phyloP scores from a whole-genome alignment of 2,329 filamentous ascomycete genomes.

The Aphanoascus verrucosus region DNA sequence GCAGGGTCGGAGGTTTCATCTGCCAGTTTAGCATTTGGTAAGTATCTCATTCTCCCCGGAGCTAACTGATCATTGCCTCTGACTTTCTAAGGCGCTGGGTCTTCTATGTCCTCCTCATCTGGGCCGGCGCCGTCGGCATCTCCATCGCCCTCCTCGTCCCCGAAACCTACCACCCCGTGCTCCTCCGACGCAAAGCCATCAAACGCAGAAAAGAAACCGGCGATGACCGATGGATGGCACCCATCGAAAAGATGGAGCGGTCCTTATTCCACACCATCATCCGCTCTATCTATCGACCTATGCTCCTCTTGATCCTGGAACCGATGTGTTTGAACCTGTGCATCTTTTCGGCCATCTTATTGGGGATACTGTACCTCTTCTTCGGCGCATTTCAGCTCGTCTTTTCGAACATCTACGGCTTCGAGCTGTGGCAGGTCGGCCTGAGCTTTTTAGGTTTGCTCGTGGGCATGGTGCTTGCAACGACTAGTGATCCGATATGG shows the following conservation, averaged over 20 bases:
- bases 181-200: conserved; percentile 62
- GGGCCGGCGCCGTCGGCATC: conserved; percentile 55
- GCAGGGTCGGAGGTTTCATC: conserved; percentile 60
- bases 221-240: conserved; percentile 64
- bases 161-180: conserved; percentile 65
- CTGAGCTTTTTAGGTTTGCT: conserved; percentile 57
- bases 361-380: conserved; percentile 82
- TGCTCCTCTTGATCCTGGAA: conserved; percentile 68
- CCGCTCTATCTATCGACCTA: conserved; percentile 52
- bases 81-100: conserved; percentile 53
- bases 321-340: conserved; percentile 79
- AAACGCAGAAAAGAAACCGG: conserved; percentile 62
- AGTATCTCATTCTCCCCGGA: conserved; percentile 13
- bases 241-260: conserved; percentile 60
- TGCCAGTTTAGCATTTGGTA: conserved; percentile 61
- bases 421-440: conserved; percentile 70
- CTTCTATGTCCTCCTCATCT: conserved; percentile 76
- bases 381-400: conserved; percentile 80
- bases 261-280: conserved; percentile 55
- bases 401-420: conserved; percentile 62
- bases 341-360: conserved; percentile 69
- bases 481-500: conserved; percentile 39
- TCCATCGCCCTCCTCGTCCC: conserved; percentile 64
- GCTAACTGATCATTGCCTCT: not conserved
- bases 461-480: conserved; percentile 38